Evolutionary conservation across 2,329 filamentous ascomycete species (phyloP).

Genomic region (Pseudocercospora fuligena): DNA sequence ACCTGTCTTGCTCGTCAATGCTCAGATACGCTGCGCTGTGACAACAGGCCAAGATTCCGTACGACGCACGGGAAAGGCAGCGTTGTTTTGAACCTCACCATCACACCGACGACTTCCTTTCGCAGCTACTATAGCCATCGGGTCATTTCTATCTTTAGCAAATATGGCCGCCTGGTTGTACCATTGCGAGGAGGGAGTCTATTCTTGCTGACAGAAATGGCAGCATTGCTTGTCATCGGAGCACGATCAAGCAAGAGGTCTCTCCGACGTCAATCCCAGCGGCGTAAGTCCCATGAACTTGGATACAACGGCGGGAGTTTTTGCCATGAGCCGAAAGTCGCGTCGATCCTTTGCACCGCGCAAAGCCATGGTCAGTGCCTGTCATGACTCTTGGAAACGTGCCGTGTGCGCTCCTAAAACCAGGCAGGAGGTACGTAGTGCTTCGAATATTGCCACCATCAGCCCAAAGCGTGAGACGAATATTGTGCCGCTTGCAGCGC

Average conservation of each 20-base stretch:
- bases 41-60: neutral
- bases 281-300: neutral
- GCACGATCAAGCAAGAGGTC: neutral
- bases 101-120: too few relatives aligned
- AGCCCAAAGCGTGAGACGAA: neutral
- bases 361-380: neutral
- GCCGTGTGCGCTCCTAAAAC: neutral
- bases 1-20: neutral
- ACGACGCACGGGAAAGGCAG: neutral
- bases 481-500: neutral
- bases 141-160: too few relatives aligned
- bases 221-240: too few relatives aligned
- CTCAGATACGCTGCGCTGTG: neutral
- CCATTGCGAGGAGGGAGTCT: neutral
- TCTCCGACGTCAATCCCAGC: neutral
- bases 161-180: too few relatives aligned
- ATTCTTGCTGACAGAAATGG: neutral
- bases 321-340: neutral
- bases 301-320: neutral
- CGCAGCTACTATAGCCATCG: too few relatives aligned
- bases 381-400: neutral
- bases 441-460: neutral
- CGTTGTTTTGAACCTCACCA: too few relatives aligned
- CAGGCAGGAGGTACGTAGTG: conserved; percentile 4
- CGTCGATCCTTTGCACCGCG: neutral